These are phyloP conservation scores for Asterochloris sp. DNA, from an alignment of 139 green algal species.

Conservation along the genomic window DNA sequence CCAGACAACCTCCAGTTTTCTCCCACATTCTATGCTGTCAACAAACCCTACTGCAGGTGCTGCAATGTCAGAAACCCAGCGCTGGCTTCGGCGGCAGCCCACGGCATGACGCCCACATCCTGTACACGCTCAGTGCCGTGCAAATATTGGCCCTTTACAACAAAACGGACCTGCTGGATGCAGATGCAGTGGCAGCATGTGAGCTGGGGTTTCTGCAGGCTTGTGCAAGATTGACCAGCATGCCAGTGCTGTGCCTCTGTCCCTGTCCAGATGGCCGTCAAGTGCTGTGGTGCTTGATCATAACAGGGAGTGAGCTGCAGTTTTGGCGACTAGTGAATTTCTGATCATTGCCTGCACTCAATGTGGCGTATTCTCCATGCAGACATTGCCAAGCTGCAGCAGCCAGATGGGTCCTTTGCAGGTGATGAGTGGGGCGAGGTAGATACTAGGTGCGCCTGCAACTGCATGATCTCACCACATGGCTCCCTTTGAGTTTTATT, in stretches of 20 bases:
- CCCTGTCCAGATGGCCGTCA: too few species aligned
- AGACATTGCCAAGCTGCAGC: constrained; percentile 82
- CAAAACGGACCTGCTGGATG: constrained; percentile 70
- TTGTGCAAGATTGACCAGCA: too few species aligned
- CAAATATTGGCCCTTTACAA: constrained; percentile 91
- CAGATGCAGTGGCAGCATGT: constrained; percentile 69
- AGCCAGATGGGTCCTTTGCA: constrained; percentile 86
- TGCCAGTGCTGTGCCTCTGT: too few species aligned
- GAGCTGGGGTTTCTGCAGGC: constrained; percentile 3
- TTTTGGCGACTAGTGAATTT: too few species aligned
- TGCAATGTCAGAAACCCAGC: constrained; percentile 54
- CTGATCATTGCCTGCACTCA: too few species aligned
- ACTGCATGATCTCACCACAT: not conserved
- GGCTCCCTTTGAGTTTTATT: too few species aligned
- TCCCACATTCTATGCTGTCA: not conserved
- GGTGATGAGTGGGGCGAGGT: constrained; percentile 97
- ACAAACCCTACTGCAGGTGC: constrained; percentile 49
- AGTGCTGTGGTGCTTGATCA: too few species aligned
- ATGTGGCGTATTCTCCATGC: constrained; percentile 5
- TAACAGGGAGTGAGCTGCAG: too few species aligned
- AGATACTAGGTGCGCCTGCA: constrained; percentile 74
- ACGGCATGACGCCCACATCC: constrained; percentile 90
- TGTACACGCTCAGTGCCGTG: constrained; percentile 95
- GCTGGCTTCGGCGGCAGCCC: constrained; percentile 86
- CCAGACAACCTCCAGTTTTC: not conserved